phyloP scores from a whole-genome alignment of 345 rosid genomes.

The Populus alba region DNA sequence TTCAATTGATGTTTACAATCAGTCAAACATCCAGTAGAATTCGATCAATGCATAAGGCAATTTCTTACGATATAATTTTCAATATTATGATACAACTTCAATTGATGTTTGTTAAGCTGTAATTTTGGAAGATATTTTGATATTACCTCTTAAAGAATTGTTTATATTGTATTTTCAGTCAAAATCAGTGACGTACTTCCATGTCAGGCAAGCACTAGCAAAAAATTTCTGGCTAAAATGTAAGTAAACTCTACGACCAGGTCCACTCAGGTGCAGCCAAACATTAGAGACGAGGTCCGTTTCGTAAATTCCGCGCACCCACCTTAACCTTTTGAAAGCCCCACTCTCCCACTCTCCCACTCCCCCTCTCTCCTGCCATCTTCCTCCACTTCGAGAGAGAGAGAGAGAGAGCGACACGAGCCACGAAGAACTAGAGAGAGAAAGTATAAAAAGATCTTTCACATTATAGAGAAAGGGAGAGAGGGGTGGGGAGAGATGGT shows the following conservation, averaged over 20 bases:
- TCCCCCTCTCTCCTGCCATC: not conserved
- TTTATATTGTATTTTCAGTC: no score
- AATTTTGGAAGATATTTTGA: not conserved
- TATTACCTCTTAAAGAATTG: not conserved
- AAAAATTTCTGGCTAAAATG: not conserved
- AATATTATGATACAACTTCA: no score
- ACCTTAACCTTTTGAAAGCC: conserved; percentile 11
- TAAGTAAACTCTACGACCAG: not conserved
- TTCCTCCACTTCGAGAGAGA: not conserved
- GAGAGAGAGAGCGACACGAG: not conserved
- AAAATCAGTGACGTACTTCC: no score
- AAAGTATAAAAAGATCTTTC: not conserved
- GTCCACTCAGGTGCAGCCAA: conserved; percentile 17
- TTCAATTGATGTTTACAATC: no score
- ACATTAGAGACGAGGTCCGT: conserved; percentile 6
- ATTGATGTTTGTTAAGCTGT: not conserved
- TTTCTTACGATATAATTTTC: no score
- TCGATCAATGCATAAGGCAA: no score
- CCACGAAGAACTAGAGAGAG: not conserved
- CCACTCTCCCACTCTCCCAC: not conserved
- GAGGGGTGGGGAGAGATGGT: conserved; percentile 24
- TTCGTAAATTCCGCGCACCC: conserved; percentile 38
- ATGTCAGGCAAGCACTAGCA: not conserved
- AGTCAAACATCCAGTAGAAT: no score
- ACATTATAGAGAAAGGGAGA: not conserved